A percentile compares a stretch with the other conserved stretches of the same genome.
phyloP scores from a whole-genome alignment of 2,329 filamentous ascomycete genomes.

The Neofusicoccum sp. region DNA sequence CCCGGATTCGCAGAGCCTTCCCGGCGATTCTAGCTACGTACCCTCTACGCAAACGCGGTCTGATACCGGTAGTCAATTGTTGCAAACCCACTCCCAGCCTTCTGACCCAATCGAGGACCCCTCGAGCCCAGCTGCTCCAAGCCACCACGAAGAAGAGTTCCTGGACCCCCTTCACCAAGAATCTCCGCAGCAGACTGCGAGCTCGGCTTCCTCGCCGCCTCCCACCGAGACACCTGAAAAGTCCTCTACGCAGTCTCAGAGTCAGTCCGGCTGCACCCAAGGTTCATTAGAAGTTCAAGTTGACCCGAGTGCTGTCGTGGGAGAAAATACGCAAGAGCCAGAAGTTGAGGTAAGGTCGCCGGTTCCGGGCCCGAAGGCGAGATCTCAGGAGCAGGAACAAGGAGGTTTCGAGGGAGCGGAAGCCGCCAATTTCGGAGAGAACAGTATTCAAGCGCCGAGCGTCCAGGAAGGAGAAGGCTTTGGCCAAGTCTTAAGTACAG shows the following conservation, averaged over 20 bases:
- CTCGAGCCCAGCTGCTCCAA: slow-evolving; percentile 2
- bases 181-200: neutral
- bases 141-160: neutral
- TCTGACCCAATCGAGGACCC: slow-evolving; percentile 17
- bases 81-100: neutral
- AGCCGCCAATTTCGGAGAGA: too few relatives aligned
- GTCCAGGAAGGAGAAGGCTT: too few relatives aligned
- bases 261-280: neutral
- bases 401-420: too few relatives aligned
- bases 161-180: neutral
- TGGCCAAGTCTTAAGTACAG: too few relatives aligned
- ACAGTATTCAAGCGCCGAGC: too few relatives aligned
- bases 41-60: slow-evolving; percentile 24
- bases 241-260: neutral
- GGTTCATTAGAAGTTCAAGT: neutral
- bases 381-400: neutral
- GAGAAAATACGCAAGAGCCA: neutral
- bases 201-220: slow-evolving; percentile 5
- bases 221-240: neutral
- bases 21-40: slow-evolving; percentile 24
- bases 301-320: neutral
- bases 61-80: neutral
- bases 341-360: neutral
- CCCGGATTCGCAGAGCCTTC: slow-evolving; percentile 29
- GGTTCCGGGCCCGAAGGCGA: neutral